These are phyloP conservation scores for Eleusine indica DNA, from an alignment of 176 grass and related monocot species.

Conservation along the genomic window DNA sequence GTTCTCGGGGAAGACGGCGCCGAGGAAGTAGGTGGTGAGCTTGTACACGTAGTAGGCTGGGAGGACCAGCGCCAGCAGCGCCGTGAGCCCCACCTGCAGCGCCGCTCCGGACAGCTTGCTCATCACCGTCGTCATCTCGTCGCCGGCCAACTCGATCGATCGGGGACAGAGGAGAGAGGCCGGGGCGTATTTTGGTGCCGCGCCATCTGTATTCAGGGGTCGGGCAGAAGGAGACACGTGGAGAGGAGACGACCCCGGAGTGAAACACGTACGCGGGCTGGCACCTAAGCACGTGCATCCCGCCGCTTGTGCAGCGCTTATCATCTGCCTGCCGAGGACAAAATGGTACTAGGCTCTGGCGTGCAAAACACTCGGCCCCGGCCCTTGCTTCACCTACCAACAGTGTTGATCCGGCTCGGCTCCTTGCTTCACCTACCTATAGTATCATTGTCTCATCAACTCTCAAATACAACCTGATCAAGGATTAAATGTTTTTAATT, in stretches of 20 bases:
- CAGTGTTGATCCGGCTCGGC: too few relatives aligned
- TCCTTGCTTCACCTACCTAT: too few relatives aligned
- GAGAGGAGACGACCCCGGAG: neutral
- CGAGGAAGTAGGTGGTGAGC: slow-evolving; percentile 51
- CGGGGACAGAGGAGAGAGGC: neutral
- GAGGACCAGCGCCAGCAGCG: slow-evolving; percentile 32
- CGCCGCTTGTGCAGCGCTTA: neutral
- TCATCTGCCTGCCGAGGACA: neutral
- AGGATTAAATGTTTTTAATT: too few relatives aligned
- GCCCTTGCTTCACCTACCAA: too few relatives aligned
- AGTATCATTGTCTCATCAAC: too few relatives aligned
- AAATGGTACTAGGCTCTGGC: too few relatives aligned
- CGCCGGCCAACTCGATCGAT: neutral
- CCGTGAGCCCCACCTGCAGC: slow-evolving; percentile 18
- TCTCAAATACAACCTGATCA: too few relatives aligned
- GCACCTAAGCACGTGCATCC: neutral
- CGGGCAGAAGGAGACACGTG: slow-evolving; percentile 3
- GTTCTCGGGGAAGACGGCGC: slow-evolving; percentile 54
- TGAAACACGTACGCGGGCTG: neutral
- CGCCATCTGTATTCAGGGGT: neutral
- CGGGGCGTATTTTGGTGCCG: neutral
- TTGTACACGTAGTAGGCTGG: slow-evolving; percentile 59
- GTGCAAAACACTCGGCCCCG: too few relatives aligned
- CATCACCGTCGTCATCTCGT: neutral
- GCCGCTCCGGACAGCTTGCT: slow-evolving; percentile 18